Evolutionary conservation across 495 filamentous ascomycete genomes (phyloP), one percentile per base, ranked within the genome.

Genomic region (Aspergillus nidulans): DNA sequence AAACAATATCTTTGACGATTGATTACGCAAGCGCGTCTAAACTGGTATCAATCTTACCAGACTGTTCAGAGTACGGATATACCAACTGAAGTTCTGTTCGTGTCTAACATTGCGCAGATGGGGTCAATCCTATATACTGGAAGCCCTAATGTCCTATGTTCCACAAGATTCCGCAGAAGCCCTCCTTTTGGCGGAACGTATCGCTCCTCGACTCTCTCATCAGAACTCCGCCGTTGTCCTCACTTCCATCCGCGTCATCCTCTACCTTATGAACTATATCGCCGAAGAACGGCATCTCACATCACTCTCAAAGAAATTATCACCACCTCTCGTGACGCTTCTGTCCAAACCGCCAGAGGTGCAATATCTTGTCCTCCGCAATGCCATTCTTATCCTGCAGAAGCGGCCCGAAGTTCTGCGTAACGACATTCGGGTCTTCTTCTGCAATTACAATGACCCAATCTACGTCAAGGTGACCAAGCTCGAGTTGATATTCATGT

Each of bases 391-490:
- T 15, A 96, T 98, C 57, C 75, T 99, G 45, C 94, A 99, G 67
- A 83, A 94, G 57, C 81, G 92, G 49, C 94, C 94, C 1, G 94
- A 97, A 60, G 91, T 99, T 3, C 76, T 99, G 7, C 82, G 94
- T 36, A 97, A 96, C 69, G 94, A 99, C 70, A 96, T 99, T 53
- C 82, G 94, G 10, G 92, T 97, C 42, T 99, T 99, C 73, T 98
- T 98, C 72, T 99, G 94, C 81, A 99, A 99, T 79, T 99, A 99
- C 75, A 99, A 99, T 61, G 94, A 99, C 64, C 94, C 95, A 0
- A 97, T 97, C 52, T 99, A 99, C 64, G 94, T 99, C 74, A 99
- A 99, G 71, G 94, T 99, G 59, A 97, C 95, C 12, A 99, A 99
- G 70, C 81, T 99, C 47, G 94, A 99, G 69, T 78, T 99, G 54